These are phyloP conservation scores for Solanum medicagineum DNA, from an alignment of 257 asterid species.

Conservation along the genomic window DNA sequence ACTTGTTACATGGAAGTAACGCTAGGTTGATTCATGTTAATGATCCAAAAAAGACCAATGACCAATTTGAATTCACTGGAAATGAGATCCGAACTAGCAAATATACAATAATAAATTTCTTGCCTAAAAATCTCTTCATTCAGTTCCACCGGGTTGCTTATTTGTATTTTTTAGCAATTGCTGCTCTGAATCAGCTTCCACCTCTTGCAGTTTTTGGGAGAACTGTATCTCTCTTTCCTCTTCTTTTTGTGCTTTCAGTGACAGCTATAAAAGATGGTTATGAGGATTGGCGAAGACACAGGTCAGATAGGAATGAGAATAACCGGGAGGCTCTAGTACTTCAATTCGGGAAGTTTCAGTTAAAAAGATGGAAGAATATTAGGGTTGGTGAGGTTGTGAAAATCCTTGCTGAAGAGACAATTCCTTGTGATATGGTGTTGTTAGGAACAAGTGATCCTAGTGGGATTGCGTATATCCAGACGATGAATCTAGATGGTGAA, in stretches of 20 bases:
- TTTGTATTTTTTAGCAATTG: slow-evolving; percentile 87
- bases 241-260: slow-evolving; percentile 89
- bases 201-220: slow-evolving; percentile 99
- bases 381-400: slow-evolving; percentile 86
- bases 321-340: slow-evolving; percentile 80
- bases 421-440: slow-evolving; percentile 95
- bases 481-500: slow-evolving; percentile 98
- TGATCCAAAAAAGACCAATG: slow-evolving; percentile 72
- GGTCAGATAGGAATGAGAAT: slow-evolving; percentile 96
- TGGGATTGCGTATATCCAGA: slow-evolving; percentile 96
- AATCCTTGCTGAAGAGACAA: slow-evolving; percentile 67
- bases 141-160: slow-evolving; percentile 97
- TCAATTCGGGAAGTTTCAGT: slow-evolving; percentile 45
- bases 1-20: slow-evolving; percentile 28
- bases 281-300: slow-evolving; percentile 98
- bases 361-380: slow-evolving; percentile 71
- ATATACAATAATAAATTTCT: slow-evolving; percentile 67
- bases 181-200: slow-evolving; percentile 92
- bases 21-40: slow-evolving; percentile 74
- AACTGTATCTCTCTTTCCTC: slow-evolving; percentile 92
- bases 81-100: slow-evolving; percentile 96
- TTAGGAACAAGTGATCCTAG: slow-evolving; percentile 88
- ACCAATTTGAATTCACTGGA: slow-evolving; percentile 56
- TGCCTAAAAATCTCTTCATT: slow-evolving; percentile 91
- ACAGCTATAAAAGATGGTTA: slow-evolving; percentile 98